These are phyloP conservation scores for Cercophora sp. DNA, from an alignment of 495 filamentous ascomycete species.

Conservation along the genomic window DNA sequence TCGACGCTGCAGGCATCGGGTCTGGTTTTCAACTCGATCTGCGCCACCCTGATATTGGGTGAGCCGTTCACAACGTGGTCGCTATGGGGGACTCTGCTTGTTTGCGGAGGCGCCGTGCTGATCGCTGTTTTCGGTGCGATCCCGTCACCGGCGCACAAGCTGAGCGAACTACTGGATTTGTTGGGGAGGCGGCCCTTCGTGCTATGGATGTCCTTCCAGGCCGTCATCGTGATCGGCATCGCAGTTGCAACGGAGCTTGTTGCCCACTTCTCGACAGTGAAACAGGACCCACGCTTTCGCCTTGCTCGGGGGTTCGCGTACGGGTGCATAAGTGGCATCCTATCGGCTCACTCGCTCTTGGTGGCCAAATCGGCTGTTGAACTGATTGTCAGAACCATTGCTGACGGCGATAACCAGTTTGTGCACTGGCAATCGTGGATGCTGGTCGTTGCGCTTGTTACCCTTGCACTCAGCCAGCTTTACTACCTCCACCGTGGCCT, in stretches of 20 bases:
- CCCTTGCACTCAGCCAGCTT: slow-evolving; percentile 82
- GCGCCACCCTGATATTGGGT: slow-evolving; percentile 85
- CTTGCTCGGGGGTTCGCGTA: slow-evolving; percentile 85
- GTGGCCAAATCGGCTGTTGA: slow-evolving; percentile 97
- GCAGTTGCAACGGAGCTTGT: slow-evolving; percentile 60
- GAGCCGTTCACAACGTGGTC: slow-evolving; percentile 94
- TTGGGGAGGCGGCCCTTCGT: slow-evolving; percentile 73
- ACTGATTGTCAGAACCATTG: slow-evolving; percentile 86
- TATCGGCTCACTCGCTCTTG: slow-evolving; percentile 89
- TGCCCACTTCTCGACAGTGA: slow-evolving; percentile 41
- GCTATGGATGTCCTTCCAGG: slow-evolving; percentile 84
- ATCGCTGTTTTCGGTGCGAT: slow-evolving; percentile 95
- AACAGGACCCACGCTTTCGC: slow-evolving; percentile 60
- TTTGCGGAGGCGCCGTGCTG: slow-evolving; percentile 77
- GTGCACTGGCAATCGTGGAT: slow-evolving; percentile 96
- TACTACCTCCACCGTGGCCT: slow-evolving; percentile 93
- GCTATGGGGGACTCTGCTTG: slow-evolving; percentile 80
- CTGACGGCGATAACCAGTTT: slow-evolving; percentile 89
- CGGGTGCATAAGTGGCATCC: slow-evolving; percentile 82
- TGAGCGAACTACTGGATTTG: slow-evolving; percentile 75
- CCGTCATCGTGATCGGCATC: slow-evolving; percentile 64
- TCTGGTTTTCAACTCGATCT: slow-evolving; percentile 96
- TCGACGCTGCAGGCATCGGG: slow-evolving; percentile 95
- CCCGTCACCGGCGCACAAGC: slow-evolving; percentile 85
- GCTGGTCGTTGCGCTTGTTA: slow-evolving; percentile 77